A percentile compares a stretch with the other conserved stretches of the same genome.
phyloP scores from a whole-genome alignment of 1,139 yeast genomes.

The Magnusiomyces sp. region DNA sequence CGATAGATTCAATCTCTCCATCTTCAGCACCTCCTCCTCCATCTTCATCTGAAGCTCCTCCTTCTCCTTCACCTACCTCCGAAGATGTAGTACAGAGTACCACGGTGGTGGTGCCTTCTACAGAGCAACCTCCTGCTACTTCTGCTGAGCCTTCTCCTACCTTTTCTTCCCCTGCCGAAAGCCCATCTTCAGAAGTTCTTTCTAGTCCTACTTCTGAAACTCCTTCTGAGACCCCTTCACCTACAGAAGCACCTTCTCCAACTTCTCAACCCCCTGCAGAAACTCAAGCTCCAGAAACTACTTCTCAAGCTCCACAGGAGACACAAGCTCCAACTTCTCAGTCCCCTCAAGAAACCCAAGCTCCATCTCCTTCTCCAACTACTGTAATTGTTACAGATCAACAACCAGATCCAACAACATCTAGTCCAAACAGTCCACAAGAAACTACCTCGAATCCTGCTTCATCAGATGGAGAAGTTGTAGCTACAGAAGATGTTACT shows the following conservation, averaged over 20 bases:
- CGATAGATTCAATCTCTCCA: no score
- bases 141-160: not conserved
- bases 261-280: not conserved
- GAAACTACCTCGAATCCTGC: not conserved
- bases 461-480: not conserved
- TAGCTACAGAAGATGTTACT: not conserved
- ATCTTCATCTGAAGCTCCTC: not conserved
- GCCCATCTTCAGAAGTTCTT: not conserved
- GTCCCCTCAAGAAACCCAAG: not conserved
- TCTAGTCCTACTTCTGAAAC: not conserved
- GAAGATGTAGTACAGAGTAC: not conserved
- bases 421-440: not conserved
- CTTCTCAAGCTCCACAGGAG: not conserved
- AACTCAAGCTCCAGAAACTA: not conserved
- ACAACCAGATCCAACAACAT: not conserved
- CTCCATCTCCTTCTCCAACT: not conserved
- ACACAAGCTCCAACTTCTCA: not conserved
- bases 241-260: not conserved
- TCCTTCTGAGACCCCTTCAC: not conserved
- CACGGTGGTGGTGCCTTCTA: no score
- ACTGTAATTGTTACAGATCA: not conserved
- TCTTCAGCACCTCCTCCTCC: no score
- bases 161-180: not conserved
- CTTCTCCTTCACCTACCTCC: not conserved
- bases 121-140: not conserved